A percentile compares a stretch with the other conserved stretches of the same genome.
Evolutionary conservation across 2,329 filamentous ascomycete genomes (phyloP).

Genomic region (Pseudonectria foliicola): DNA sequence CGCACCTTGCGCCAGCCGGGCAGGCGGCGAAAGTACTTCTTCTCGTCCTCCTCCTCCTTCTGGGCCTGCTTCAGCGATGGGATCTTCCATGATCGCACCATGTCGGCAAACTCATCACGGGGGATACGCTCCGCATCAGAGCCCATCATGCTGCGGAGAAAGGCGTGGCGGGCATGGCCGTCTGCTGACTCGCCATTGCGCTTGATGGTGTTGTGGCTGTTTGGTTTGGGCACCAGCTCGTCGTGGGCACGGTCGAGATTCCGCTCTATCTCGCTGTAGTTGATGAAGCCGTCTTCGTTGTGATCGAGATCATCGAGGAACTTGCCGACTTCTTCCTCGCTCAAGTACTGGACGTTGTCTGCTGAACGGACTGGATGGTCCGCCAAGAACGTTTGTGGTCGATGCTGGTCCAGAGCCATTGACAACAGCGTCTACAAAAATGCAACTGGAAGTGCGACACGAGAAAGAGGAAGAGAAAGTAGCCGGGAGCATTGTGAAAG

Average conservation of each 20-base stretch:
- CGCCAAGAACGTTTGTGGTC: conserved; percentile 9
- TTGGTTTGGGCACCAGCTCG: conserved; percentile 40
- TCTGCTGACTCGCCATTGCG: conserved; percentile 25
- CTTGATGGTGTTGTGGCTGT: conserved; percentile 38
- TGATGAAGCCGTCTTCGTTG: conserved; percentile 43
- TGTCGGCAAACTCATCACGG: conserved; percentile 37
- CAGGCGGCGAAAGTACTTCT: conserved; percentile 39
- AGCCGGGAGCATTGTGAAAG: too few species aligned
- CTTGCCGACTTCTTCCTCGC: conserved; percentile 41
- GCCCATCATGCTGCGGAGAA: conserved; percentile 43
- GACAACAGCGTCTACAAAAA: too few species aligned
- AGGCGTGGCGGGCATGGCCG: conserved; percentile 40
- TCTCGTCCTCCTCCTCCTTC: conserved; percentile 38
- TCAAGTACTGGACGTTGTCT: conserved; percentile 28
- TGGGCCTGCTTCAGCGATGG: conserved; percentile 40
- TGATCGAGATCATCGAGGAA: conserved; percentile 48
- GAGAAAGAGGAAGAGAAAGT: too few species aligned
- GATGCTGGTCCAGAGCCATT: not conserved
- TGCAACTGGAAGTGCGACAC: too few species aligned
- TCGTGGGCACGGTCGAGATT: conserved; percentile 47
- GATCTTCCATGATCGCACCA: conserved; percentile 39
- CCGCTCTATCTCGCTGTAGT: conserved; percentile 43
- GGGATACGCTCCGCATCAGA: conserved; percentile 35
- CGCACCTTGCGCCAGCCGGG: conserved; percentile 37
- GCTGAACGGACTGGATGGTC: conserved; percentile 19